These are phyloP conservation scores for Ustilago curta DNA, from an alignment of 1,284 basidiomycete species.

Conservation along the genomic window DNA sequence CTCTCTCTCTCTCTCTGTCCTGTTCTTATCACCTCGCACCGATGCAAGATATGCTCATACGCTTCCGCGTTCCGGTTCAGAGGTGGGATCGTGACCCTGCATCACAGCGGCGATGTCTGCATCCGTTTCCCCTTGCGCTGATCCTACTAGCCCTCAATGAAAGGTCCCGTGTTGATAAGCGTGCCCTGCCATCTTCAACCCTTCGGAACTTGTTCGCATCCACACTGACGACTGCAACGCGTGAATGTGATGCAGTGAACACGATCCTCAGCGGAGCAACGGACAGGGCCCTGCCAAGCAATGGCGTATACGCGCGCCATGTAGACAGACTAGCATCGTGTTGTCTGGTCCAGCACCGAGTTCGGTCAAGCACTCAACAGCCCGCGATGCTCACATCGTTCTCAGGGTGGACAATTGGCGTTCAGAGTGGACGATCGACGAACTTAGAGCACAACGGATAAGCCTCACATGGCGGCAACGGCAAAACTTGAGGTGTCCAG, in stretches of 20 bases:
- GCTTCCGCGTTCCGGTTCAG: conserved; percentile 1
- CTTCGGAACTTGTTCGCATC: neutral
- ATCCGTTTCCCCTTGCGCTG: neutral
- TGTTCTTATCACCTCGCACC: neutral
- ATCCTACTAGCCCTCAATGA: neutral
- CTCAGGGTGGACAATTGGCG: too few species aligned
- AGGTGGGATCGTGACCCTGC: conserved; percentile 27
- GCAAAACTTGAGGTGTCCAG: neutral
- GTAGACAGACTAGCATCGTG: too few species aligned
- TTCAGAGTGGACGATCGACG: too few species aligned
- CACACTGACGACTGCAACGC: too few species aligned
- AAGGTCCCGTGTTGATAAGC: conserved; percentile 2
- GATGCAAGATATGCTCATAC: neutral
- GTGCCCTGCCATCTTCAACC: neutral
- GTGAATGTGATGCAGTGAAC: too few species aligned
- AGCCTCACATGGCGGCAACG: neutral
- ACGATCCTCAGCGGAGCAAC: too few species aligned
- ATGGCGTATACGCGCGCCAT: too few species aligned
- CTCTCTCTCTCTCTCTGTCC: neutral
- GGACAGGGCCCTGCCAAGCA: too few species aligned
- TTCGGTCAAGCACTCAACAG: too few species aligned
- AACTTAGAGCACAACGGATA: too few species aligned
- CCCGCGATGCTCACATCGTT: too few species aligned
- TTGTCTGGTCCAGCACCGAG: too few species aligned
- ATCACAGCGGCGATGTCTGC: neutral